These are phyloP conservation scores for Exophiala bonariae DNA, from an alignment of 2,329 filamentous ascomycete species.

Conservation along the genomic window DNA sequence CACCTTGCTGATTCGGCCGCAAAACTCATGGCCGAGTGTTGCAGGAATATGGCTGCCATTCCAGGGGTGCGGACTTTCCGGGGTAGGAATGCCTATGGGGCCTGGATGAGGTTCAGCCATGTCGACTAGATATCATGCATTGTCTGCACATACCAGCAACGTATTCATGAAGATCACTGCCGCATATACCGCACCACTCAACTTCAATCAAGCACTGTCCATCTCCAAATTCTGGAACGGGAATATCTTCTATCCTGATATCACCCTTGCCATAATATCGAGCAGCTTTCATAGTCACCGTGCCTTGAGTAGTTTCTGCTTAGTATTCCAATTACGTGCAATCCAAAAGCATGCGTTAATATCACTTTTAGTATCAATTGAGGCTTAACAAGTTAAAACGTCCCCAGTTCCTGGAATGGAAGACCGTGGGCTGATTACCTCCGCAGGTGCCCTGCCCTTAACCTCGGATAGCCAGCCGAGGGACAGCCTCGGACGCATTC, in stretches of 20 bases:
- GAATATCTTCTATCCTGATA: constrained; percentile 41
- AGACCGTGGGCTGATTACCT: too few species aligned
- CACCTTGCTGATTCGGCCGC: constrained; percentile 41
- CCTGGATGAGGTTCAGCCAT: constrained; percentile 29
- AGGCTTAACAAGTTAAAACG: too few species aligned
- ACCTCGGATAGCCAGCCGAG: too few species aligned
- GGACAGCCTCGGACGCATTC: too few species aligned
- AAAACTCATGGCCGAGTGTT: constrained; percentile 56
- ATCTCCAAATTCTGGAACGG: constrained; percentile 36
- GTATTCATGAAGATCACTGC: constrained; percentile 44
- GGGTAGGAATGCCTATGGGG: constrained; percentile 44
- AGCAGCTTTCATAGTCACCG: constrained; percentile 42
- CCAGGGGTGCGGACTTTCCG: constrained; percentile 49
- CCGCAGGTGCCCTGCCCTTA: too few species aligned
- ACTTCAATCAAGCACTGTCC: constrained; percentile 39
- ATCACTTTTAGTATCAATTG: too few species aligned
- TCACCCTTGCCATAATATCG: constrained; percentile 45
- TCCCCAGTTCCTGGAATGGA: too few species aligned
- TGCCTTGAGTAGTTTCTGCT: neutral
- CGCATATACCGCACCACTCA: constrained; percentile 30
- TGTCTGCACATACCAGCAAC: constrained; percentile 39
- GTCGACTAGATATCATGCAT: neutral
- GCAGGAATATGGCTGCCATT: constrained; percentile 51
- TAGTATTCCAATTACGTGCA: too few species aligned
- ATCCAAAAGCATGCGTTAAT: too few species aligned